Evolutionary conservation across 345 rosid species (phyloP), one percentile per base, ranked within the genome.

Genomic region (Nasturtium officinale): DNA sequence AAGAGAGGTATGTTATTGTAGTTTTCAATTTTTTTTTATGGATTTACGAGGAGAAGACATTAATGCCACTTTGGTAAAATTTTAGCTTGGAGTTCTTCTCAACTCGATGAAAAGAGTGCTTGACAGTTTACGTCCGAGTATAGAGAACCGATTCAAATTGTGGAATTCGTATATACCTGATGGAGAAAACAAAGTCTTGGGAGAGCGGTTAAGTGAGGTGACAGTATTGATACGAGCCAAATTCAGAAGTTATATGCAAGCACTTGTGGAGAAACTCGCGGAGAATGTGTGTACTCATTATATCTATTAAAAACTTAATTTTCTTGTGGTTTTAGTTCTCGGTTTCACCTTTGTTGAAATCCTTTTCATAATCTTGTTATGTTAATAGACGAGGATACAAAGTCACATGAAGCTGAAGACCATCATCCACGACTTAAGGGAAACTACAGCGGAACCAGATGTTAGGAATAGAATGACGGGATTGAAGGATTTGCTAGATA

Each of bases 51-150:
- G 26, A 56, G 54, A 62, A 37, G 65, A 57, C 40, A 38, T 7
- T 21, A 16, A 70, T 17, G 0, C 2, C 26, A 43, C 57, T 21
- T 42, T 37, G 50, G 60, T 61, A 50, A 50, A 16, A 33, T 37
- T 69, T 69, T 89, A 91, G 97, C 82, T 89, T 65, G 99, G 97
- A 55, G 83, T 91, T 85, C 81, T 95, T 69, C 67, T 95, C 53
- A 95, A 95, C 83, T 95, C 99, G 45, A 79, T 95, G 90, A 89
- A 88, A 81, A 86, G 97, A 83, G 89, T 95, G 83, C 86, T 95
- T 52, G 91, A 86, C 29, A 78, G 79, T 53, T 73, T 88, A 74
- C 87, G 90, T 18, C 90, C 96, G 4, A 86, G 85, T 77, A 76
- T 90, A 60, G 99, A 91, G 83, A 74, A 81, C 61, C 83, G 82